Evolutionary conservation across 805 yeast genomes (phyloP).

Genomic region (Pichia exigua): DNA sequence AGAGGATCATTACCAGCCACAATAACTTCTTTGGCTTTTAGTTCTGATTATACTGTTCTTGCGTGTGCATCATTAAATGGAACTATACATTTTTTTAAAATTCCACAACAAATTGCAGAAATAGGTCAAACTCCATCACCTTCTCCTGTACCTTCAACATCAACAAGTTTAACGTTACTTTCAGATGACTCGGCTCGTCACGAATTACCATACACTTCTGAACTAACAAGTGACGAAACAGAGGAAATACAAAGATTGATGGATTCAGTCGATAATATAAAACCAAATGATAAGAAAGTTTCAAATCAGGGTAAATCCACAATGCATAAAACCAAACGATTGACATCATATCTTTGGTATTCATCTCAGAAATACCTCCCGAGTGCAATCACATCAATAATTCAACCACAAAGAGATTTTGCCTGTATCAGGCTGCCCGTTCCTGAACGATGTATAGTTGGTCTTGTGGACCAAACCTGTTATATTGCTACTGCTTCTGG

Average conservation of each 20-base stretch:
- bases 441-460: constrained; percentile 23
- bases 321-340: constrained; percentile 14
- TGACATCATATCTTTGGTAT: constrained; percentile 23
- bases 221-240: constrained; percentile 22
- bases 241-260: constrained; percentile 26
- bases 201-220: constrained; percentile 16
- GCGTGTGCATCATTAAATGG: constrained; percentile 86
- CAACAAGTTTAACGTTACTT: neutral
- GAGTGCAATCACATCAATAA: constrained; percentile 65
- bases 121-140: neutral
- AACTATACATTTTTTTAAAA: constrained; percentile 77
- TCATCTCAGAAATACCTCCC: constrained; percentile 49
- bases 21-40: constrained; percentile 71
- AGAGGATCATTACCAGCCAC: constrained; percentile 81
- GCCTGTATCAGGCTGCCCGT: constrained; percentile 67
- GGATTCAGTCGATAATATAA: neutral
- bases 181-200: neutral
- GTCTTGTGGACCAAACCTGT: constrained; percentile 34
- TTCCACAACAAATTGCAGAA: constrained; percentile 7
- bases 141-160: neutral
- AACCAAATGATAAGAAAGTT: neutral
- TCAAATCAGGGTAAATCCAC: neutral
- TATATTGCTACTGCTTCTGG: constrained; percentile 80
- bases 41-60: constrained; percentile 57
- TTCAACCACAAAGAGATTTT: constrained; percentile 88